Conservation (phyloP, 768 basidiomycete species). For the Gloeopeniophorella convolvens region DNA sequence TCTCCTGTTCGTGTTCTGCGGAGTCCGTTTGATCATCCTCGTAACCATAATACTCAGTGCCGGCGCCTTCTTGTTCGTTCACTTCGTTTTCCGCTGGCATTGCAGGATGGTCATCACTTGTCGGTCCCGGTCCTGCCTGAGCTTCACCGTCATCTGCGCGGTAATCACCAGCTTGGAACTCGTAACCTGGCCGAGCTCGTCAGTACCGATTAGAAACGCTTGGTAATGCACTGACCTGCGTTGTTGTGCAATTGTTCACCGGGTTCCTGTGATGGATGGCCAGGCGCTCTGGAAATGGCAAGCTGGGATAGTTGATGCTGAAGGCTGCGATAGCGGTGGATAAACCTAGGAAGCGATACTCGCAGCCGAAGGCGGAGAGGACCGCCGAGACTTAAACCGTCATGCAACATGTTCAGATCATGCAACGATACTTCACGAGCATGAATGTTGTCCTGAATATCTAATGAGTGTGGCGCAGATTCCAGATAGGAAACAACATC, state of each 20-base stretch:
- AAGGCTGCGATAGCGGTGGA: slow-evolving; percentile 18
- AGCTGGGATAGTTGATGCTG: slow-evolving; percentile 14
- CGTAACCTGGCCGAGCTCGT: background rate
- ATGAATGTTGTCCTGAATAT: slow-evolving; percentile 20
- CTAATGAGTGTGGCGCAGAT: background rate
- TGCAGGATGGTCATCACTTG: background rate
- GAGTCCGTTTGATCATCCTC: slow-evolving; percentile 4
- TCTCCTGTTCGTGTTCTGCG: background rate
- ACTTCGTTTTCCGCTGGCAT: background rate
- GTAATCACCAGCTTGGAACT: background rate
- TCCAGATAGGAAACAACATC: background rate
- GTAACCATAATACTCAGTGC: background rate
- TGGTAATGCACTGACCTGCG: background rate
- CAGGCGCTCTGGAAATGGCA: background rate
- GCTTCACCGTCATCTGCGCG: background rate
- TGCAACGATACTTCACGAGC: slow-evolving; percentile 23
- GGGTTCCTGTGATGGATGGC: background rate
- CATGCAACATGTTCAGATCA: slow-evolving; percentile 20
- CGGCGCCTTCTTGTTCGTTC: slow-evolving; percentile 2
- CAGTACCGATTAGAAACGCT: background rate
- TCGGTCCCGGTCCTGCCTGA: background rate
- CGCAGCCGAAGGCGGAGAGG: slow-evolving; percentile 21
- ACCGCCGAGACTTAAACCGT: slow-evolving; percentile 19
- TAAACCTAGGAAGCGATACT: slow-evolving; percentile 17
- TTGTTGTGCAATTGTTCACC: background rate